A percentile compares a stretch with the other conserved stretches of the same genome.
phyloP scores from a whole-genome alignment of 768 basidiomycete species.

The Coprinopsis marcescibilis region DNA sequence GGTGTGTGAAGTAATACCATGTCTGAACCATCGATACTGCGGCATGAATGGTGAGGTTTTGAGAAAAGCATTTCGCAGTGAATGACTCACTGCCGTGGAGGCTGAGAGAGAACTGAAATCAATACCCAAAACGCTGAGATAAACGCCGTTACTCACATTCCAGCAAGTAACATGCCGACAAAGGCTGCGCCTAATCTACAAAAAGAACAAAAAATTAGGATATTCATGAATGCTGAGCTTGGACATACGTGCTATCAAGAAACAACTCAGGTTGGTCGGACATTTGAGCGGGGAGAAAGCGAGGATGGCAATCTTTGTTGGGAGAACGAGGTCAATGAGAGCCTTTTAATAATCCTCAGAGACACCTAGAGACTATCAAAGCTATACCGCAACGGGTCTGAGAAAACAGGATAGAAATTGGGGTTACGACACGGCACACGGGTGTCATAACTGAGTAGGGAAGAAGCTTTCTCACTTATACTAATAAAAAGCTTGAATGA shows the following conservation, averaged over 20 bases:
- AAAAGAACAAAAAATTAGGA: not conserved
- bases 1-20: constrained; percentile 50
- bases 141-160: constrained; percentile 37
- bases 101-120: constrained; percentile 21
- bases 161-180: constrained; percentile 44
- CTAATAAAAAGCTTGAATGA: constrained; percentile 3
- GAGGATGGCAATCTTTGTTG: constrained; percentile 1
- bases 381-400: not conserved
- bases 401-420: not conserved
- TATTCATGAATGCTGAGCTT: not conserved
- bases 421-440: constrained; percentile 1
- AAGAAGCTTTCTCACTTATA: constrained; percentile 6
- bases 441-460: constrained; percentile 6
- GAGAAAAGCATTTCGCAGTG: not conserved
- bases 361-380: not conserved
- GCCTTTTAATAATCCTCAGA: too few relatives aligned
- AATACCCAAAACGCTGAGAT: not conserved
- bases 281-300: not conserved
- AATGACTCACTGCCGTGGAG: constrained; percentile 41
- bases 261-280: not conserved
- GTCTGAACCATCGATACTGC: constrained; percentile 52
- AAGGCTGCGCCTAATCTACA: constrained; percentile 44
- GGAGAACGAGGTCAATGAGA: not conserved
- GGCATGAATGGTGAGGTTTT: not conserved
- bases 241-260: constrained; percentile 31